phyloP scores from a whole-genome alignment of 2,329 filamentous ascomycete genomes.

The Cadophora sp. region DNA sequence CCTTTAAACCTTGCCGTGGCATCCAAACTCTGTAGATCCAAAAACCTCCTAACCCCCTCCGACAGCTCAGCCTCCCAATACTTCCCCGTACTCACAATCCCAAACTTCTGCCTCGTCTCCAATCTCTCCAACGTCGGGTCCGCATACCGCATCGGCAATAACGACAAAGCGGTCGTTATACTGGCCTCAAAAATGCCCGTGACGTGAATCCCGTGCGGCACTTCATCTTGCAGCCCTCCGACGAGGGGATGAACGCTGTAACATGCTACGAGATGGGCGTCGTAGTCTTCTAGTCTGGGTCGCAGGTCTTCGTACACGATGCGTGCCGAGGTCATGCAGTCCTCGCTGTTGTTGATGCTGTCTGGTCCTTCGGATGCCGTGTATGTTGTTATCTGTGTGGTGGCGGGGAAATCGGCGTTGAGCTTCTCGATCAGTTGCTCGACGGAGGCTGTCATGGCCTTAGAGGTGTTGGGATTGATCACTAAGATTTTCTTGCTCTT shows the following conservation, averaged over 20 bases:
- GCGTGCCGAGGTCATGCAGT: conserved; percentile 68
- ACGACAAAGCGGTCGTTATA: conserved; percentile 55
- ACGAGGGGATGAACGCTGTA: conserved; percentile 87
- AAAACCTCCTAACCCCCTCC: conserved; percentile 67
- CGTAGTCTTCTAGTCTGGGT: conserved; percentile 56
- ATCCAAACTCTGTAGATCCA: conserved; percentile 56
- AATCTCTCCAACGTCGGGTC: conserved; percentile 36
- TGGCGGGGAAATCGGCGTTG: conserved; percentile 28
- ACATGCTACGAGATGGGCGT: conserved; percentile 87
- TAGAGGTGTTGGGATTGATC: conserved; percentile 81
- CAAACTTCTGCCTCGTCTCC: conserved; percentile 61
- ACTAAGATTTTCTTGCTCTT: conserved; percentile 47
- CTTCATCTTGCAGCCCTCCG: conserved; percentile 55
- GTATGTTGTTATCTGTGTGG: conserved; percentile 63
- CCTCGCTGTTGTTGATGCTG: conserved; percentile 79
- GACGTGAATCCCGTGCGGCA: conserved; percentile 58
- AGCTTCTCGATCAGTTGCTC: conserved; percentile 55
- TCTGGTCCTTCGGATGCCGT: conserved; percentile 67
- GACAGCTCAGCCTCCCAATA: conserved; percentile 81
- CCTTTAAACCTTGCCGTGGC: conserved; percentile 67
- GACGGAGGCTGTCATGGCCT: conserved; percentile 73
- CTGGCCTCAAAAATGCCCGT: conserved; percentile 90
- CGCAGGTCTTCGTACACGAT: conserved; percentile 65
- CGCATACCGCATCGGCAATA: conserved; percentile 45
- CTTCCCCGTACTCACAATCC: conserved; percentile 86